Percentiles rank a stretch among this genome's conserved stretches.
These are phyloP conservation scores for Dillenia suffruticosa DNA, from an alignment of 164 flowering plant genomes.

Conservation along the genomic window DNA sequence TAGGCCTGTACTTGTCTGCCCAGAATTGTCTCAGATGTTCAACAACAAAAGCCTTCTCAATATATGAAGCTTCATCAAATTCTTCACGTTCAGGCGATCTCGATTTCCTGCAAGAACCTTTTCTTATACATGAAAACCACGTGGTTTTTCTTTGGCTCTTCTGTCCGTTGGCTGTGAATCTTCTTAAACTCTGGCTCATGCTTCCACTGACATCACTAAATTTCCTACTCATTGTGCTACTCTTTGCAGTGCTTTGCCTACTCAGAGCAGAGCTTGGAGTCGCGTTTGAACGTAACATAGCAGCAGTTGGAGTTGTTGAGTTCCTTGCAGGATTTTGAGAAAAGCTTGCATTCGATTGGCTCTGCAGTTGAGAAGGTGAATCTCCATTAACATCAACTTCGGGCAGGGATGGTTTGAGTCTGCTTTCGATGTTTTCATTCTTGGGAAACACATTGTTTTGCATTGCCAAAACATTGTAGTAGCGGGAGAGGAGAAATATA, in stretches of 20 bases:
- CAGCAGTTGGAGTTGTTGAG: constrained; percentile 20
- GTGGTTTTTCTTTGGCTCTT: constrained; percentile 35
- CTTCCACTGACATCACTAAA: constrained; percentile 37
- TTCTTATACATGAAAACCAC: constrained; percentile 60
- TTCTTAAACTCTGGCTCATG: constrained; percentile 30
- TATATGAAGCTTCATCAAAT: constrained; percentile 55
- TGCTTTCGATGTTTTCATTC: constrained; percentile 12
- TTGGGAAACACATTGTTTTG: constrained; percentile 19
- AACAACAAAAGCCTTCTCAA: constrained; percentile 62
- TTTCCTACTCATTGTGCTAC: constrained; percentile 32
- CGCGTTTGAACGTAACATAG: constrained; percentile 22
- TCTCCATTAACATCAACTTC: constrained; percentile 15
- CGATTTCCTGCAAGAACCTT: constrained; percentile 47
- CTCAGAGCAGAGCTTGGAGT: constrained; percentile 28
- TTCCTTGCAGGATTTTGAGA: constrained; percentile 11
- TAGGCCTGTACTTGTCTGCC: constrained; percentile 71
- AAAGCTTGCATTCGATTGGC: constrained; percentile 10
- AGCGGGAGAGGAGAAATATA: constrained; percentile 63
- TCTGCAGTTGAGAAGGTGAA: constrained; percentile 13
- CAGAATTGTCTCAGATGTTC: constrained; percentile 62
- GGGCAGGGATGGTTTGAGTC: constrained; percentile 15
- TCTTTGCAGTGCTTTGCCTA: constrained; percentile 28
- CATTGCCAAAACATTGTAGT: constrained; percentile 17
- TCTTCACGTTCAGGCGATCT: constrained; percentile 43
- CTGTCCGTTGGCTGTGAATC: constrained; percentile 41